Evolutionary conservation across 768 basidiomycete species (phyloP).

Genomic region (Dacryopinax primogenitus): DNA sequence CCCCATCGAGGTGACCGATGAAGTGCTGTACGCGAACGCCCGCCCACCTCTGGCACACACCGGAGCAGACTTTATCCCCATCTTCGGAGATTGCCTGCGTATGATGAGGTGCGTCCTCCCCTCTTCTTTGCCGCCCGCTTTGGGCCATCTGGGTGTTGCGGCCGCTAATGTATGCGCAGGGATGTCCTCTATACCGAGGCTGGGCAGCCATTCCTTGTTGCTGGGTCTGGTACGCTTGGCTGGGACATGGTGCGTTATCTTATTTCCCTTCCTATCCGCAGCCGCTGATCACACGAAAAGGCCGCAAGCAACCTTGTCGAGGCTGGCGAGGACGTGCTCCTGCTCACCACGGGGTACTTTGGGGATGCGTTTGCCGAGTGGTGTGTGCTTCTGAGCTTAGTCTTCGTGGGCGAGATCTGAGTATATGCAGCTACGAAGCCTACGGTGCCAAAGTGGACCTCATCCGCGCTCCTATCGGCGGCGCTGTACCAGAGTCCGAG

Average conservation of each 20-base stretch:
- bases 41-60: constrained; percentile 83
- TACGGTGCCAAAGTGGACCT: constrained; percentile 85
- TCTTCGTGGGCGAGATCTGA: neutral
- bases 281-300: constrained; percentile 27
- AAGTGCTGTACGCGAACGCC: constrained; percentile 88
- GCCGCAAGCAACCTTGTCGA: constrained; percentile 81
- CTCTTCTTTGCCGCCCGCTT: neutral
- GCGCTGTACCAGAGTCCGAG: constrained; percentile 46
- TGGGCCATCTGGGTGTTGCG: neutral
- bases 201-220: constrained; percentile 84
- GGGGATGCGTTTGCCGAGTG: constrained; percentile 83
- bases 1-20: constrained; percentile 49
- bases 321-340: constrained; percentile 57
- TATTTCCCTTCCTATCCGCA: neutral
- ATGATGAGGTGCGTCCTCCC: constrained; percentile 50
- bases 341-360: constrained; percentile 87
- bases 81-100: constrained; percentile 79
- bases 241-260: constrained; percentile 68
- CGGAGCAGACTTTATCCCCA: constrained; percentile 72
- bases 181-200: constrained; percentile 64
- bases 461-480: constrained; percentile 70
- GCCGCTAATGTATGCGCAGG: constrained; percentile 27
- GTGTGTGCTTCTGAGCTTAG: constrained; percentile 30
- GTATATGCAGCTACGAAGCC: constrained; percentile 48
- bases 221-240: constrained; percentile 89